phyloP scores from a whole-genome alignment of 2,329 filamentous ascomycete species.

The Claviceps africana region DNA sequence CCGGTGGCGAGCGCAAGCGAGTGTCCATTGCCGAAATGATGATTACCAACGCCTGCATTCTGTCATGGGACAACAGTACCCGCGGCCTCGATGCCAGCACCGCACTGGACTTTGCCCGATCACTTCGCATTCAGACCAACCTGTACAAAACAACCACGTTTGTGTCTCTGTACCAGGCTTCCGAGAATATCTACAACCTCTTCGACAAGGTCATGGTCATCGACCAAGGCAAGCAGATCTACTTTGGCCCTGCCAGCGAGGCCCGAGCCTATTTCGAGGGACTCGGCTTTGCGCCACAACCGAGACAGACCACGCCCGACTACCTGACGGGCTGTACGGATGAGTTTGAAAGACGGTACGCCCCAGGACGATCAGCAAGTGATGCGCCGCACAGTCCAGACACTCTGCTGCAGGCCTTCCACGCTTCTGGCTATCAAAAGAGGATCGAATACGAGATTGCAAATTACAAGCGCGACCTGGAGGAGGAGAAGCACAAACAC shows the following conservation, averaged over 20 bases:
- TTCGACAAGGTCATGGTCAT: slow-evolving; percentile 81
- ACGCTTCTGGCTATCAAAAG: slow-evolving; percentile 44
- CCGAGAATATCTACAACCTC: slow-evolving; percentile 63
- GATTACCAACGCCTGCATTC: slow-evolving; percentile 56
- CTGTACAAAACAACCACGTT: slow-evolving; percentile 75
- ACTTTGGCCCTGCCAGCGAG: slow-evolving; percentile 54
- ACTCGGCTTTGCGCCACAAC: slow-evolving; percentile 60
- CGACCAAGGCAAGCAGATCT: slow-evolving; percentile 61
- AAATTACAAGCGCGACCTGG: slow-evolving; percentile 50
- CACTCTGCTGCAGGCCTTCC: slow-evolving; percentile 55
- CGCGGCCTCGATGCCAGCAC: slow-evolving; percentile 55
- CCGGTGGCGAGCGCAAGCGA: slow-evolving; percentile 65
- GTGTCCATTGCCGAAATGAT: slow-evolving; percentile 77
- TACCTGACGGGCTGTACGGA: slow-evolving; percentile 75
- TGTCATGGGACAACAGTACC: slow-evolving; percentile 65
- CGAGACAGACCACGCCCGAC: slow-evolving; percentile 67
- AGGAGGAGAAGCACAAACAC: slow-evolving; percentile 50
- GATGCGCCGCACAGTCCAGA: slow-evolving; percentile 58
- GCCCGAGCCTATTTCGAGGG: slow-evolving; percentile 63
- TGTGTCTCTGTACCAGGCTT: slow-evolving; percentile 75
- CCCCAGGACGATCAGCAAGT: slow-evolving; percentile 46
- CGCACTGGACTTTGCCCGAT: slow-evolving; percentile 52
- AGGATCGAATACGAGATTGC: slow-evolving; percentile 51
- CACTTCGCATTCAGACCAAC: slow-evolving; percentile 66
- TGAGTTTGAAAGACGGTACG: slow-evolving; percentile 68